These are phyloP conservation scores for Zopfia rhizophila DNA, from an alignment of 2,329 filamentous ascomycete species.

Conservation along the genomic window DNA sequence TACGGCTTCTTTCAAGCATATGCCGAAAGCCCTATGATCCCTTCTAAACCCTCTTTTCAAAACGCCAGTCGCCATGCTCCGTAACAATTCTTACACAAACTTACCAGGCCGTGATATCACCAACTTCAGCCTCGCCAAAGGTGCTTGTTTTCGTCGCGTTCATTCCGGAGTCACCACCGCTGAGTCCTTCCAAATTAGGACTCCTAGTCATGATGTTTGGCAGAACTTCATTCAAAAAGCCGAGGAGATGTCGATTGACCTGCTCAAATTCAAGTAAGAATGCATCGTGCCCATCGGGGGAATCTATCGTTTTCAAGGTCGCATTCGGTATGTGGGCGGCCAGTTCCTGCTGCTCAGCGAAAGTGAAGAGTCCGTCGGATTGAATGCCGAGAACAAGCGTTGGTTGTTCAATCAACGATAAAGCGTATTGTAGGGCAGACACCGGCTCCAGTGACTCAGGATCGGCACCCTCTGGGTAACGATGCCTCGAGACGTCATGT, in stretches of 20 bases:
- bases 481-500: slow-evolving; percentile 88
- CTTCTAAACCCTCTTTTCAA: slow-evolving; percentile 2
- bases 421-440: slow-evolving; percentile 68
- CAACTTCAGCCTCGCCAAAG: slow-evolving; percentile 95
- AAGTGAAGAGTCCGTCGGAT: slow-evolving; percentile 95
- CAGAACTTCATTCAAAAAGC: slow-evolving; percentile 82
- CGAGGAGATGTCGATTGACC: slow-evolving; percentile 87
- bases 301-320: slow-evolving; percentile 86
- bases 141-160: slow-evolving; percentile 86
- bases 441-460: slow-evolving; percentile 64
- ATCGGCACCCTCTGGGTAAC: slow-evolving; percentile 56
- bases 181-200: slow-evolving; percentile 52
- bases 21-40: slow-evolving; percentile 45
- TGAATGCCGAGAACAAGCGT: slow-evolving; percentile 93
- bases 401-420: slow-evolving; percentile 86
- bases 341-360: slow-evolving; percentile 93
- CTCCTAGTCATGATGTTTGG: slow-evolving; percentile 83
- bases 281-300: slow-evolving; percentile 93
- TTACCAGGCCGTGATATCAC: slow-evolving; percentile 95
- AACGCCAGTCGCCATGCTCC: slow-evolving; percentile 38
- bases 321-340: slow-evolving; percentile 83
- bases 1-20: slow-evolving; percentile 52
- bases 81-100: slow-evolving; percentile 16
- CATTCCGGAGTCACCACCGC: slow-evolving; percentile 51
- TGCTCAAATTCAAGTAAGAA: slow-evolving; percentile 98